A percentile compares a stretch with the other conserved stretches of the same genome.
Conservation (phyloP, 352 stramenopile species). For the Phytophthora uliginosa region DNA sequence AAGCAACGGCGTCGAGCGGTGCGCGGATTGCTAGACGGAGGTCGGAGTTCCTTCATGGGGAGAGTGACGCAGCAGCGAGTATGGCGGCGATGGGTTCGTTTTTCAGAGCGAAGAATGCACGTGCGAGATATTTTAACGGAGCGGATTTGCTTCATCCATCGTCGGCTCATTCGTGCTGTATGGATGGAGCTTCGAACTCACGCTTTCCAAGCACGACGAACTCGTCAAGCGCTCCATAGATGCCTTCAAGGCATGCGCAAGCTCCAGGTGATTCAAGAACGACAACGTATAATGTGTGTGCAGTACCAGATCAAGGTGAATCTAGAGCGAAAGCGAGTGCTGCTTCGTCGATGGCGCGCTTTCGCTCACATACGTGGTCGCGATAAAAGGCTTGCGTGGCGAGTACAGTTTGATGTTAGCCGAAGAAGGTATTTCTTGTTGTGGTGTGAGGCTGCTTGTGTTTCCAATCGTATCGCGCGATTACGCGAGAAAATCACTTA, state of each 20-base stretch:
- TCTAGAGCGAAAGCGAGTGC: constrained; percentile 10
- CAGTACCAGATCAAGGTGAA: constrained; percentile 7
- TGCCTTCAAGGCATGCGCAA: constrained; percentile 22
- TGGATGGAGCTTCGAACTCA: constrained; percentile 35
- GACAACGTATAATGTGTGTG: constrained; percentile 4
- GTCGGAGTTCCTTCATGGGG: constrained; percentile 32
- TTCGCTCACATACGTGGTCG: constrained; percentile 16
- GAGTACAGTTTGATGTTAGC: constrained; percentile 34
- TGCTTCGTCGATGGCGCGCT: constrained; percentile 31
- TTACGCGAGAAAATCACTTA: constrained; percentile 17
- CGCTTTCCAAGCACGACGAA: constrained; percentile 24
- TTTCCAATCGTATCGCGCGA: constrained; percentile 8
- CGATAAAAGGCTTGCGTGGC: constrained; percentile 14
- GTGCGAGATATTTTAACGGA: constrained; percentile 4
- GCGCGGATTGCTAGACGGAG: constrained; percentile 13
- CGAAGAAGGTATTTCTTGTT: constrained; percentile 37
- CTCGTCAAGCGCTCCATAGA: constrained; percentile 5
- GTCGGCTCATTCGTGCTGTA: constrained; percentile 1
- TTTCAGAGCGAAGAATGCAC: constrained; percentile 20
- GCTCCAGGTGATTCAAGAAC: constrained; percentile 17
- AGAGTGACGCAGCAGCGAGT: constrained; percentile 32
- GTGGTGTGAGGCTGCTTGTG: constrained; percentile 38
- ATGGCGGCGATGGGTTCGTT: constrained; percentile 43
- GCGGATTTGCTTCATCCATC: neutral
- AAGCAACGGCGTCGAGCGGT: constrained; percentile 8